Base-by-base conservation (phyloP, 108 stramenopile species). In the Skeletonema marinoi region DNA sequence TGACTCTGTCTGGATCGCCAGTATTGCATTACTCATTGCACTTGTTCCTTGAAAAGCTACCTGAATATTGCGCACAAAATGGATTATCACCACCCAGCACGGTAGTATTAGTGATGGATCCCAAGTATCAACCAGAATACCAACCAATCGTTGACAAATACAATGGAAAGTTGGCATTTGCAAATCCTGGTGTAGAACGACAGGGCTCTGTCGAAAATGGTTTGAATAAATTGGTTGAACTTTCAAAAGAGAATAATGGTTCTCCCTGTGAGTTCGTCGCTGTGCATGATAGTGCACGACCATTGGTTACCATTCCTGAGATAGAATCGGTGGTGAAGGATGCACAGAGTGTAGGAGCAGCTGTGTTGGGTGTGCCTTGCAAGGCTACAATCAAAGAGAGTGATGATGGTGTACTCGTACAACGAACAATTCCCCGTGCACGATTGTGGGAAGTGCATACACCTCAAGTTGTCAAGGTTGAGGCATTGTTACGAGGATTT, bases 311-410 rank as follows among this genome's bases (percentile, higher is more conserved):
- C 16, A 84, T 92, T 48, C 71, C 90, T 2, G 93, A 93, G 66
- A 72, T 98, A 6, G 80, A 78, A 46, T 68, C 84, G 59, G 97
- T 96, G 21, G 81, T 96, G 7, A 31, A 65, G 31, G 92, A 96
- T 73, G 92, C 94, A 17, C 81, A 89, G 42, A 42, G 80, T 29
- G 70, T 89, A 44, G 97, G 97, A 16, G 97, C 97, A 6, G 96
- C 97, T 8, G 96, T 97, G 9, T 71, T 98, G 51, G 97, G 96
- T 16, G 97, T 98, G n/a, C 96, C 94, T 0, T 96, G 96, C 88
- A 98, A 98, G 78, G 96, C 96, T 3, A 98, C 97, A 54, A 97
- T 98, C 64, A 98, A 98, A 78, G 96, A 97, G 70, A 88, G 86
- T 32, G 94, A 85, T 8, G 96, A 97, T 62, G 90, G 79, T 7